Base-by-base conservation (phyloP, 208 protist genomes). In the Balamuthia mandrillaris region DNA sequence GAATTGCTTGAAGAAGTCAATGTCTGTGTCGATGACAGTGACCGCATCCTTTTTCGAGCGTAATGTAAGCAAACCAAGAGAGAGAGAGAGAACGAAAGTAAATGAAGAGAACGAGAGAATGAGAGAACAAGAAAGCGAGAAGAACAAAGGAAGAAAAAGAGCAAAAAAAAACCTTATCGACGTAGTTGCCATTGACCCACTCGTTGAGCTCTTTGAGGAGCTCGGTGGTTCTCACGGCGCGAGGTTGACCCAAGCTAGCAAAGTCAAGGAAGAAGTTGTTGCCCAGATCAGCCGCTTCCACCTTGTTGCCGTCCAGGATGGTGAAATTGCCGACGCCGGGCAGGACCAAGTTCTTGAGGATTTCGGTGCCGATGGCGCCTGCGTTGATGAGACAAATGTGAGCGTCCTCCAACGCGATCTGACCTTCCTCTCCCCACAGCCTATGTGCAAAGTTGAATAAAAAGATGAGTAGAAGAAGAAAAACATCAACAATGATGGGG, bases 331-430 rank as follows among this genome's bases (percentile, higher is more conserved):
- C 94, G 60, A 99, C 90, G 45, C 96, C 93, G 10, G 97, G 93
- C 16, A 99, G 89, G 27, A 99, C 90, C 3, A 99, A 83, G 79
- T 97, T 98, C 88, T 99, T 99, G 9, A 99, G 86, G 1, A 94
- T 92, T 77, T 98, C 97, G 33, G 92, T 92, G n/a, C 95, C 95
- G 3, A 92, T 89, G 5, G 93, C 94, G 35, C 92, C 97, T 27
- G 89, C 95, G 58, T 97, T 97, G 16, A 99, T 74, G 3, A 97
- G 91, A 47, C 96, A 93, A 33, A 98, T 87, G 58, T 95, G 90
- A 3, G 96, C 89, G 21, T 86, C 82, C 42, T 95, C 91, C 29
- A 99, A 89, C 10, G 89, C 84, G 0, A 60, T 41, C 91, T 99
- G 97, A 27, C 96, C 97, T 29, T 95, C 93, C 44, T 89, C 85